Conservation (phyloP, 2,329 filamentous ascomycete genomes). For the Pestalotiopsis sp. region DNA sequence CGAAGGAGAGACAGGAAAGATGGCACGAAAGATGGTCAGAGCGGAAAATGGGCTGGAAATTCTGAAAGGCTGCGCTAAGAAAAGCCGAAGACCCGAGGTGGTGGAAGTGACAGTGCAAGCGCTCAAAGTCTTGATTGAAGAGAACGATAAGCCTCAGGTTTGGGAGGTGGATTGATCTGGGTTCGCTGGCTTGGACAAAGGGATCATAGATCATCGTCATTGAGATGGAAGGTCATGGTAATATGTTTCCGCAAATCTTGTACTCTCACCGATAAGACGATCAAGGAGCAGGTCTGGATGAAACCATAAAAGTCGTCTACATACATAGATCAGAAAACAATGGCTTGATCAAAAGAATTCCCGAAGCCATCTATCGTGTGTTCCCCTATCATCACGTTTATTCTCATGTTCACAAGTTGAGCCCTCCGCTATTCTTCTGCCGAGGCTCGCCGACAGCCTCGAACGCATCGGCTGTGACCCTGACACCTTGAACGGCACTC, state of each 20-base stretch:
- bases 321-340: background rate
- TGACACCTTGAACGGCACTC: conserved; percentile 74
- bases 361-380: background rate
- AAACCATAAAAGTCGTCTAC: background rate
- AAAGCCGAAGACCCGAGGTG: conserved; percentile 69
- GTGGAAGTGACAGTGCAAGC: conserved; percentile 72
- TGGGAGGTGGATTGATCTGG: conserved; percentile 9
- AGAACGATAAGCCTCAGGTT: conserved; percentile 17
- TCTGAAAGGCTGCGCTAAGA: conserved; percentile 71
- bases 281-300: background rate
- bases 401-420: conserved; percentile 34
- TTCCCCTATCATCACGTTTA: background rate
- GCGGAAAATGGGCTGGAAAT: conserved; percentile 66
- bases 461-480: conserved; percentile 68
- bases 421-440: conserved; percentile 71
- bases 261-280: background rate
- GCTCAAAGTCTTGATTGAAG: conserved; percentile 66
- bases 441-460: conserved; percentile 79
- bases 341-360: background rate
- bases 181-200: background rate
- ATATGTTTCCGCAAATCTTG: background rate
- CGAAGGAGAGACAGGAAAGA: conserved; percentile 66
- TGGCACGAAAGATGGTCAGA: conserved; percentile 62
- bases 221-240: background rate
- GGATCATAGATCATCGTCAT: background rate